These are phyloP conservation scores for Marasmius fiardii DNA, from an alignment of 1,284 basidiomycete genomes.

Conservation along the genomic window DNA sequence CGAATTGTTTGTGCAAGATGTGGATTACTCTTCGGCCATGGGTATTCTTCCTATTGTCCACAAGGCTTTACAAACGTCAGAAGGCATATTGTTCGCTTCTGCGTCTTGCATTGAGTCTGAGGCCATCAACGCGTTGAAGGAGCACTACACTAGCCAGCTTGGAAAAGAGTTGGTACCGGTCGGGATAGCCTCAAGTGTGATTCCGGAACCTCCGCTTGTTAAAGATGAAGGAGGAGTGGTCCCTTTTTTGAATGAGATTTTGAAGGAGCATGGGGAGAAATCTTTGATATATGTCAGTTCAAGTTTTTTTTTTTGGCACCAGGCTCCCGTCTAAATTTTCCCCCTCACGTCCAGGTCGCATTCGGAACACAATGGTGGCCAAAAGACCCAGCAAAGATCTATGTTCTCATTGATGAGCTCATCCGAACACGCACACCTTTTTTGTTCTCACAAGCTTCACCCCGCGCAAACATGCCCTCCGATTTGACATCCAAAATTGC, in stretches of 20 bases:
- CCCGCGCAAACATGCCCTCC: constrained; percentile 4
- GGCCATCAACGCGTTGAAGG: background rate
- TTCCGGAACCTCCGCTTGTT: background rate
- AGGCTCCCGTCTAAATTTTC: background rate
- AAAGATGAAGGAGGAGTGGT: constrained; percentile 3
- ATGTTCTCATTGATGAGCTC: constrained; percentile 17
- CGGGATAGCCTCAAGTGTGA: background rate
- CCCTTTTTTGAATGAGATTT: constrained; percentile 16
- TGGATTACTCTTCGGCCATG: background rate
- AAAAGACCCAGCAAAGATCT: constrained; percentile 12
- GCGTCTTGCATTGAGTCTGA: background rate
- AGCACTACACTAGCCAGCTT: background rate
- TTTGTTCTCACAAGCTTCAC: constrained; percentile 2
- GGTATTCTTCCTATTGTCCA: background rate
- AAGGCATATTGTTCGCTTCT: background rate
- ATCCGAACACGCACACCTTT: constrained; percentile 18
- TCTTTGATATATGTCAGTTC: constrained; percentile 18
- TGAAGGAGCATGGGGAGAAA: constrained; percentile 14
- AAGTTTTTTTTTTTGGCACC: background rate
- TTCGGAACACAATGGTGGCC: constrained; percentile 23
- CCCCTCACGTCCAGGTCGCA: constrained; percentile 17
- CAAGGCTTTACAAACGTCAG: background rate
- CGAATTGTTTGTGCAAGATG: background rate
- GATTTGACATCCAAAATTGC: constrained; percentile 11
- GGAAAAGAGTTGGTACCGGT: background rate